These are phyloP conservation scores for Diaporthe citri DNA, from an alignment of 2,329 filamentous ascomycete genomes.

Conservation along the genomic window DNA sequence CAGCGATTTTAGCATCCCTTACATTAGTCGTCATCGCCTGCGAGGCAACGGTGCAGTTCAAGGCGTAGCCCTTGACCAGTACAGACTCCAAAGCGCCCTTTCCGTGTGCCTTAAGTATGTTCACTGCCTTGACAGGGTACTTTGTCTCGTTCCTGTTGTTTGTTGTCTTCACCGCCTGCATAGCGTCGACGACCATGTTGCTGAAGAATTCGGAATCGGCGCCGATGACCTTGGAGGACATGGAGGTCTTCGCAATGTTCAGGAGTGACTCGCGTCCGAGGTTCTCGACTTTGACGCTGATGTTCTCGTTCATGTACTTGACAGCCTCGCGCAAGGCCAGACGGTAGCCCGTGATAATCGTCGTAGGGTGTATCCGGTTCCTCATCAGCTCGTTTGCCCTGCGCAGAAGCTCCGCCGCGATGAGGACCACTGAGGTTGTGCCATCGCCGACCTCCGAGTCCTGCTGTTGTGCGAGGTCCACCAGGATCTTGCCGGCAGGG, in stretches of 20 bases:
- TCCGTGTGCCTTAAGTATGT: slow-evolving; percentile 97
- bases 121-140: slow-evolving; percentile 99
- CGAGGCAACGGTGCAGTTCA: slow-evolving; percentile 98
- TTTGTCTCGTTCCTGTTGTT: slow-evolving; percentile 93
- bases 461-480: slow-evolving; percentile 97
- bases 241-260: slow-evolving; percentile 97
- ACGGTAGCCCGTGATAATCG: slow-evolving; percentile 98
- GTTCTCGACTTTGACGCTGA: slow-evolving; percentile 94
- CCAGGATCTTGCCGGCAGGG: slow-evolving; percentile 97
- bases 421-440: slow-evolving; percentile 96
- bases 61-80: slow-evolving; percentile 93
- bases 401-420: slow-evolving; percentile 93
- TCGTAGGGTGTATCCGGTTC: slow-evolving; percentile 99
- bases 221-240: slow-evolving; percentile 99
- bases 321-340: slow-evolving; percentile 95
- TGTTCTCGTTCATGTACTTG: slow-evolving; percentile 99
- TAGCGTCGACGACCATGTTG: slow-evolving; percentile 96
- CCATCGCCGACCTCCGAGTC: slow-evolving; percentile 99
- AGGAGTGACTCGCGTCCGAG: slow-evolving; percentile 91
- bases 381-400: slow-evolving; percentile 98
- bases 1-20: slow-evolving; percentile 94
- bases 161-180: slow-evolving; percentile 92
- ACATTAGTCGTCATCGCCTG: slow-evolving; percentile 97
- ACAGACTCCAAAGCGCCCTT: slow-evolving; percentile 91
- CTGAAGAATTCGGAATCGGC: slow-evolving; percentile 96